Conservation (phyloP, 306 rosid genomes). For the Pyrus bretschneideri region DNA sequence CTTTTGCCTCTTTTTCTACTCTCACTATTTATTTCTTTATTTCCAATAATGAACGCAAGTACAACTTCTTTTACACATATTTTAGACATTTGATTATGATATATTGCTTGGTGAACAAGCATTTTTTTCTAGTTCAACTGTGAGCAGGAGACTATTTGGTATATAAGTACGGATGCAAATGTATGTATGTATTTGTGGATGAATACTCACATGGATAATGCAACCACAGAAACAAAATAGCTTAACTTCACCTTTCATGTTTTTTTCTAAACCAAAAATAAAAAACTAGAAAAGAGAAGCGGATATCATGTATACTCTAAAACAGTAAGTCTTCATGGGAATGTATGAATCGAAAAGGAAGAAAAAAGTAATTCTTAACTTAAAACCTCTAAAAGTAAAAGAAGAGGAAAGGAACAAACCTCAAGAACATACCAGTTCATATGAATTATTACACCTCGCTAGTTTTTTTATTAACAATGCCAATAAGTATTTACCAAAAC, state of each 20-base stretch:
- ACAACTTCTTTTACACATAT: not conserved
- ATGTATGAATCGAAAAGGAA: not conserved
- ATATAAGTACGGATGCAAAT: too few species aligned
- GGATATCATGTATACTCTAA: not conserved
- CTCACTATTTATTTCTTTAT: not conserved
- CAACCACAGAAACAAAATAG: not conserved
- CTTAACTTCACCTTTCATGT: not conserved
- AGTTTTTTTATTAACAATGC: conserved; percentile 7
- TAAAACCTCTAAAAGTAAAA: not conserved
- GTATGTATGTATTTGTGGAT: too few species aligned
- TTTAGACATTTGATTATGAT: too few species aligned
- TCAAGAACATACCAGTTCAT: conserved; percentile 1
- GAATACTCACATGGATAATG: not conserved
- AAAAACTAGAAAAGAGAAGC: not conserved
- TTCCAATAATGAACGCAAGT: not conserved
- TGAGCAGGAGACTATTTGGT: too few species aligned
- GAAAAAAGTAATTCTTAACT: not conserved
- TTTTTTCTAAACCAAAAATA: not conserved
- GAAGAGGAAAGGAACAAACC: conserved; percentile 15
- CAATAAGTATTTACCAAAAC: conserved; percentile 10
- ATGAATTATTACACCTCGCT: not conserved
- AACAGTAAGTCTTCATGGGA: not conserved
- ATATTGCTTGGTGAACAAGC: too few species aligned
- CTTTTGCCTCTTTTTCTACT: not conserved
- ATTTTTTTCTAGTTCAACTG: too few species aligned